phyloP scores from a whole-genome alignment of 176 grass and related monocot species.

The Cenchrus americanus region DNA sequence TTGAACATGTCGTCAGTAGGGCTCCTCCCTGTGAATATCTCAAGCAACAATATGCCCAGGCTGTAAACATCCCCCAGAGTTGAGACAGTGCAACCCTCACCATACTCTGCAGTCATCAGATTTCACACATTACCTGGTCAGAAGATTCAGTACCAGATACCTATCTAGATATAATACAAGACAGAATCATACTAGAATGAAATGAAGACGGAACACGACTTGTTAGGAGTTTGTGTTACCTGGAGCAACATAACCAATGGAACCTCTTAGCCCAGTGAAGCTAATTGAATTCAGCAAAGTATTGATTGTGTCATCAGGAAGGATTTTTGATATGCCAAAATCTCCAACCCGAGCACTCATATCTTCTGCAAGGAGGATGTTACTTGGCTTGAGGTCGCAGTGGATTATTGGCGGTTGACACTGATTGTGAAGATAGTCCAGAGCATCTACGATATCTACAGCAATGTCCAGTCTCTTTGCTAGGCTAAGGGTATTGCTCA shows the following conservation, averaged over 20 bases:
- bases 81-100: neutral
- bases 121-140: neutral
- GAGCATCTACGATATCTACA: constrained; percentile 14
- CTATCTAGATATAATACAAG: neutral
- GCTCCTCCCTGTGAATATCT: constrained; percentile 37
- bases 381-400: constrained; percentile 68
- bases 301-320: neutral
- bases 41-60: constrained; percentile 35
- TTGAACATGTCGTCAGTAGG: constrained; percentile 21
- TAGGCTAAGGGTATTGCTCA: constrained; percentile 14
- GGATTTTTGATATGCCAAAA: constrained; percentile 49
- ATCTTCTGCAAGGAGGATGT: constrained; percentile 56
- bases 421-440: constrained; percentile 38
- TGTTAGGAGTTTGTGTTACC: constrained; percentile 8
- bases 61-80: constrained; percentile 27
- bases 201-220: neutral
- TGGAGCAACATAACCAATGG: constrained; percentile 55
- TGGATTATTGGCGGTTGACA: constrained; percentile 41
- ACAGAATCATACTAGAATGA: neutral
- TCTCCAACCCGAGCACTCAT: constrained; percentile 54
- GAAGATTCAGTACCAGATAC: neutral
- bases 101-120: constrained; percentile 29
- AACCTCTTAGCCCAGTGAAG: constrained; percentile 34
- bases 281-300: neutral
- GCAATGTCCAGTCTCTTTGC: constrained; percentile 22